These are phyloP conservation scores for Neonectria coccinea DNA, from an alignment of 2,329 filamentous ascomycete genomes.

Conservation along the genomic window DNA sequence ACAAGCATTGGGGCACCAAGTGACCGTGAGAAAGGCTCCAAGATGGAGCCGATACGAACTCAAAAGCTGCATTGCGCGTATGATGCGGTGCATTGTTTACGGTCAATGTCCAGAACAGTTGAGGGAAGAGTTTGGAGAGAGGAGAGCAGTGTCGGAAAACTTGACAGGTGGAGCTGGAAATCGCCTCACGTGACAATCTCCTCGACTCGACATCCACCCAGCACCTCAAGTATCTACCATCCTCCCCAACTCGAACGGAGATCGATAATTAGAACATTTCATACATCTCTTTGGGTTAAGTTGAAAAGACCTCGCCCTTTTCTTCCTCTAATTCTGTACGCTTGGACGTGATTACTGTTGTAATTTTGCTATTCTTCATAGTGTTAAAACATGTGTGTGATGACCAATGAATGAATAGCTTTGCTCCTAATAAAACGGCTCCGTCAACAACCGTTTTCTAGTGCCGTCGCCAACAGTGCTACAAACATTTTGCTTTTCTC, in stretches of 20 bases:
- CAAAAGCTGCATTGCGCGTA: neutral
- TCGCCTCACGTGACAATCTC: conserved; percentile 7
- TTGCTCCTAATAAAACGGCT: too few species aligned
- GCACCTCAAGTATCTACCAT: neutral
- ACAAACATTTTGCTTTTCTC: too few species aligned
- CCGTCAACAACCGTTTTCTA: too few species aligned
- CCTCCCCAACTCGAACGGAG: neutral
- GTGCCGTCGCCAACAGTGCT: neutral
- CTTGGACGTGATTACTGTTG: too few species aligned
- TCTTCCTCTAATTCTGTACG: too few species aligned
- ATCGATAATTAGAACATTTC: neutral
- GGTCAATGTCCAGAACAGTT: neutral
- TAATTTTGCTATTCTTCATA: too few species aligned
- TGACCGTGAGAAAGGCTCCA: too few species aligned
- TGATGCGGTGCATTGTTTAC: neutral
- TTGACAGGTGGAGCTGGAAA: conserved; percentile 4
- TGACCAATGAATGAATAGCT: too few species aligned
- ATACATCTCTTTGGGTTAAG: too few species aligned
- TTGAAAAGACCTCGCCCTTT: too few species aligned
- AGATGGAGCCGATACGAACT: neutral
- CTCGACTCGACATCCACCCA: neutral
- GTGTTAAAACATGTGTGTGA: too few species aligned
- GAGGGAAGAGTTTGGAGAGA: neutral
- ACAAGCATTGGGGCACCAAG: neutral
- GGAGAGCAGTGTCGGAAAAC: conserved; percentile 2